Evolutionary conservation across 805 yeast genomes (phyloP), one percentile per base, ranked within the genome.

Genomic region (Yamadazyma olivae): DNA sequence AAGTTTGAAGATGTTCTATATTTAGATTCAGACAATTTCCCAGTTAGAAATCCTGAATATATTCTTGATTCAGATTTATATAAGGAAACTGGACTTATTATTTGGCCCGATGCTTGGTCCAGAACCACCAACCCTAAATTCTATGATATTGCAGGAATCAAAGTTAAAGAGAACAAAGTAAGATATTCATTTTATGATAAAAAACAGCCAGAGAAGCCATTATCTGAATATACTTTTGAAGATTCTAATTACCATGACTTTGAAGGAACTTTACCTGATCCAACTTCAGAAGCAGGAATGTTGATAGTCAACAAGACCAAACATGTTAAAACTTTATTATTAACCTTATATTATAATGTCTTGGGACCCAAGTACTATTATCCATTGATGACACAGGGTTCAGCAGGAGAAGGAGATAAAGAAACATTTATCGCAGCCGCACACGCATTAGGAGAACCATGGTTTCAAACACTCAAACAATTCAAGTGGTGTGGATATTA

Each of bases 331-430:
- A 79, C 87, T 0, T 53, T 83, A 30, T 52, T 81, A 18, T 56
- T 83, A 32, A 66, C 84, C 3, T 61, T 78, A 27, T 83, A 81
- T 55, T 83, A 83, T 54, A 83, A 83, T 46, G 57, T 78, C 1
- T 61, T 49, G 54, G 90, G 91, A 0, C 88, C 88, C 1, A 56
- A 66, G 6, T 78, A 72, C 59, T 83, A 77, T 54, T 83, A 83
- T 48, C 82, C 81, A 8, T 56, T 83, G 39, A 65, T 83, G 44
- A 74, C 86, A 0, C 90, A 82, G 51, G 87, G 87, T 3, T 67
- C 77, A 17, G 79, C 87, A 1, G 91, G 91, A 18, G 84, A 83
- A 61, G 90, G 91, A 34, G 91, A 83, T 51, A 83, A 83, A 52
- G 91, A 83, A 50, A 81, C 91, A 0, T 82, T 81, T 46, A 71